Percentiles rank a stretch among this genome's conserved stretches.
Evolutionary conservation across 495 filamentous ascomycete genomes (phyloP).

Genomic region (Darksidea phi): DNA sequence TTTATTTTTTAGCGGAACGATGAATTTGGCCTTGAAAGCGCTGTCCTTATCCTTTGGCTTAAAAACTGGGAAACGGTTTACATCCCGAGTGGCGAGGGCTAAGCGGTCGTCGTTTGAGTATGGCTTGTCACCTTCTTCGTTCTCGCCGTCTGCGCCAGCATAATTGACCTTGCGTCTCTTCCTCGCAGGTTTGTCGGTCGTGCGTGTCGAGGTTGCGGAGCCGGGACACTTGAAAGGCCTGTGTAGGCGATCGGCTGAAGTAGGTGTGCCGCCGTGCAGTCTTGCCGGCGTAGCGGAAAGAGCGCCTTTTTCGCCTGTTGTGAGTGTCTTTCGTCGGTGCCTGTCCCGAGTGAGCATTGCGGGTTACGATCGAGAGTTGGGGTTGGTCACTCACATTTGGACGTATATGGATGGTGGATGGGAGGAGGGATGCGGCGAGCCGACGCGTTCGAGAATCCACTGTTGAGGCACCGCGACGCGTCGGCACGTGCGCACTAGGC

Average conservation of each 20-base stretch:
- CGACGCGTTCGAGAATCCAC: not conserved
- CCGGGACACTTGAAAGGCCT: constrained; percentile 95
- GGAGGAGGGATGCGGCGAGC: not conserved
- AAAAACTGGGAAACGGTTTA: constrained; percentile 87
- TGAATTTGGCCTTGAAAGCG: constrained; percentile 78
- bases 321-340: constrained; percentile 32
- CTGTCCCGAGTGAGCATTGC: constrained; percentile 5
- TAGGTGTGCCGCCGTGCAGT: constrained; percentile 46
- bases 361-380: not conserved
- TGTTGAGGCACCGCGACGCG: not conserved
- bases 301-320: constrained; percentile 25
- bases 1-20: constrained; percentile 84
- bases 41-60: constrained; percentile 82
- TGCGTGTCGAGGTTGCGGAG: constrained; percentile 65
- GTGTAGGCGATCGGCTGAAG: constrained; percentile 67
- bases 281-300: constrained; percentile 33
- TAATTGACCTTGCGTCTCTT: constrained; percentile 92
- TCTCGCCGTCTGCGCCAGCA: constrained; percentile 69
- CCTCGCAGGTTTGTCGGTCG: constrained; percentile 77
- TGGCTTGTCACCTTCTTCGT: constrained; percentile 69
- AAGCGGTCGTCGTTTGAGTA: constrained; percentile 88
- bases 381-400: not conserved
- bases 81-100: constrained; percentile 81
- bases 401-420: not conserved
- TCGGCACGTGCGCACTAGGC: no score